Evolutionary conservation across 2,329 filamentous ascomycete species (phyloP), one percentile per base, ranked within the genome.

Genomic region (Macrophomina tecta): DNA sequence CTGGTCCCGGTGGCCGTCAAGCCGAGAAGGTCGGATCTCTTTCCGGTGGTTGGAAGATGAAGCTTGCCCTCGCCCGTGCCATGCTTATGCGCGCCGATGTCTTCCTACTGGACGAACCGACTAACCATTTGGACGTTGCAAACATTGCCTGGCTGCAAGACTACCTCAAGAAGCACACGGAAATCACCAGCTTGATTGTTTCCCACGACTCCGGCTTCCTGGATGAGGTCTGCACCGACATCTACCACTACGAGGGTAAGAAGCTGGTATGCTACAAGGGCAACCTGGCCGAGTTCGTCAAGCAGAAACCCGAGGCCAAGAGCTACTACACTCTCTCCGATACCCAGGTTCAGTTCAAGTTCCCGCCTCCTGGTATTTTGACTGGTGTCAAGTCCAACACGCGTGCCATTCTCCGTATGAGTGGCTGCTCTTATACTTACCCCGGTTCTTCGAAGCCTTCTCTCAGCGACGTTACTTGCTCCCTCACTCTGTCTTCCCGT

Each of bases 21-120:
- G 86, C 90, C 5, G 89, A 97, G 78, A 92, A 91, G 73, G 95
- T 99, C 68, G 95, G 95, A 72, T 97, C 94, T 23, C 83, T 99
- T 42, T 98, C 95, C 51, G 95, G 95, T 82, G 95, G 95, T 77
- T 99, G 95, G 95, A 98, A 98, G 87, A 99, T 99, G 95, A 99
- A 99, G 89, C 84, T 99, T 69, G 95, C 95, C 71, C 82, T 99
- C 79, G 95, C 95, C 63, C 89, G 95, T 74, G 95, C 95, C 70
- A 98, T 99, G 94, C 86, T 99, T 75, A 92, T 95, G 85, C 91
- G 90, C 76, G 94, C 95, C n/a, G 95, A 99, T 78, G 94, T 99
- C 61, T 87, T 99, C 67, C 85, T 99, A 62, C 89, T 99, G 67
- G 95, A 99, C 86, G 95, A 99, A 87, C 95, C 95, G 80, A 99